phyloP scores from a whole-genome alignment of 2,329 filamentous ascomycete genomes.

The Trematosphaeria pertusa region DNA sequence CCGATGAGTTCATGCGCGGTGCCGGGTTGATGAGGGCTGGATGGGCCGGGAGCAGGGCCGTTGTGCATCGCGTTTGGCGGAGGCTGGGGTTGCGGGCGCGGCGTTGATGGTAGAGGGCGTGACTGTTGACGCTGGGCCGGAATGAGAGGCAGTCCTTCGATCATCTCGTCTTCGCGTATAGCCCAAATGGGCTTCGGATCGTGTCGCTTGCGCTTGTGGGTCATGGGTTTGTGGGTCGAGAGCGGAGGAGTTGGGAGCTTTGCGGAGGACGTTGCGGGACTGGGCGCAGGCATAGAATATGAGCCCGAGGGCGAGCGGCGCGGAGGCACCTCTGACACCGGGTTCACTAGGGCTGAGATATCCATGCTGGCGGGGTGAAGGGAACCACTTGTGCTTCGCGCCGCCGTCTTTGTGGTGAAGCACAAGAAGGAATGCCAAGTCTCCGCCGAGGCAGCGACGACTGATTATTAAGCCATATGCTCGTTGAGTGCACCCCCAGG shows the following conservation, averaged over 20 bases:
- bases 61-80: conserved; percentile 22
- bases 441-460: not conserved
- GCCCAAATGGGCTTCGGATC: conserved; percentile 49
- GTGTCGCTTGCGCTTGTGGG: conserved; percentile 44
- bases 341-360: conserved; percentile 45
- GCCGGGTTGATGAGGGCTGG: conserved; percentile 15
- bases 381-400: conserved; percentile 22
- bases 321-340: conserved; percentile 38
- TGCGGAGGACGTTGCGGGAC: conserved; percentile 35
- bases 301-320: conserved; percentile 41
- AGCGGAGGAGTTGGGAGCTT: conserved; percentile 37
- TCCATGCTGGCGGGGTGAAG: conserved; percentile 42
- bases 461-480: not conserved
- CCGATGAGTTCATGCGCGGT: conserved; percentile 26
- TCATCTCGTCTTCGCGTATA: conserved; percentile 28
- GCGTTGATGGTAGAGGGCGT: conserved; percentile 26
- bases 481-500: not conserved
- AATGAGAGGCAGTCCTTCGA: conserved; percentile 29
- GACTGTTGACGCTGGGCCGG: conserved; percentile 30
- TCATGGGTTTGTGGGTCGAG: conserved; percentile 33
- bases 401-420: conserved; percentile 14
- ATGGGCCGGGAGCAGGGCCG: conserved; percentile 20
- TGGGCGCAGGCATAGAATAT: conserved; percentile 34
- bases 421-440: too few species aligned
- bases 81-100: conserved; percentile 13